Conservation (phyloP, 108 stramenopile genomes). For the Cylindrotheca closterium region DNA sequence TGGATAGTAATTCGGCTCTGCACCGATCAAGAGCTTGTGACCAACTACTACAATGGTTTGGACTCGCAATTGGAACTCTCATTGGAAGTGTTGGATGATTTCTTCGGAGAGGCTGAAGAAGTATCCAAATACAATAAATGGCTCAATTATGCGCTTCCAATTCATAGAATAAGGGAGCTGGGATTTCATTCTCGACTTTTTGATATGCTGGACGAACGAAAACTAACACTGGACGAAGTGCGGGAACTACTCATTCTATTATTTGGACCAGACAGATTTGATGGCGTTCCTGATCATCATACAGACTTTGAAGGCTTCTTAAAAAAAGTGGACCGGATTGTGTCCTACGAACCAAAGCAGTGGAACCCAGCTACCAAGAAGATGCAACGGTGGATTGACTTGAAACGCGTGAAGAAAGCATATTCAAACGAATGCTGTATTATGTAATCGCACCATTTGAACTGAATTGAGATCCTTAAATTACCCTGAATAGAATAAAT, state of each 20-base stretch:
- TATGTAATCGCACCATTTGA: slow-evolving; percentile 2
- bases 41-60: slow-evolving; percentile 81
- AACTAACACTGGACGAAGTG: slow-evolving; percentile 59
- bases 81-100: slow-evolving; percentile 88
- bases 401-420: slow-evolving; percentile 46
- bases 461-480: too few relatives aligned
- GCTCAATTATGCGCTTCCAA: slow-evolving; percentile 84
- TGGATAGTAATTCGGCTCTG: slow-evolving; percentile 90
- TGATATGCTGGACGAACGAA: slow-evolving; percentile 84
- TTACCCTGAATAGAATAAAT: too few relatives aligned
- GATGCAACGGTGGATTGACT: slow-evolving; percentile 68
- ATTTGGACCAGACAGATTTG: slow-evolving; percentile 45
- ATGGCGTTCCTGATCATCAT: slow-evolving; percentile 72
- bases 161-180: slow-evolving; percentile 88
- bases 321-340: slow-evolving; percentile 20
- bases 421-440: slow-evolving; percentile 13
- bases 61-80: slow-evolving; percentile 78
- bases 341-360: slow-evolving; percentile 46
- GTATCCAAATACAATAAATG: slow-evolving; percentile 81
- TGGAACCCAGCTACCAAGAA: slow-evolving; percentile 74
- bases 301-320: slow-evolving; percentile 68
- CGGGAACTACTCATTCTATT: slow-evolving; percentile 67
- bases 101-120: slow-evolving; percentile 77
- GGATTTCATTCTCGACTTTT: slow-evolving; percentile 80
- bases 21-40: slow-evolving; percentile 81